These are phyloP conservation scores for Escovopsis sp. DNA, from an alignment of 2,329 filamentous ascomycete genomes.

Conservation along the genomic window DNA sequence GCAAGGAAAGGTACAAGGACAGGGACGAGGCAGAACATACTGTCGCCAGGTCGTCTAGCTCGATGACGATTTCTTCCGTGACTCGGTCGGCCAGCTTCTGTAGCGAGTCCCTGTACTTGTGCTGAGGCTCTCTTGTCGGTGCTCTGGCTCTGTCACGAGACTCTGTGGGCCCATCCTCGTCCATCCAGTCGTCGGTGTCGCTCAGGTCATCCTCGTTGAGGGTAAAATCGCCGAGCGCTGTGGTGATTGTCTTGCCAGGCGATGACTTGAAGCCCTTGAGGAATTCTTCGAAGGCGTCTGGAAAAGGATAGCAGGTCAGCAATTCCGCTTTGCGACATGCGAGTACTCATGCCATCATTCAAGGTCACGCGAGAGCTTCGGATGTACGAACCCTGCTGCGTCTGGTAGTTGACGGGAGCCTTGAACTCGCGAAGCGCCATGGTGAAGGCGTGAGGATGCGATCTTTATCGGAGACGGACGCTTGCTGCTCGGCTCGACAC, in stretches of 20 bases:
- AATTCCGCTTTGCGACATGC: no score
- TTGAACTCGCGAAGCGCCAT: slow-evolving; percentile 81
- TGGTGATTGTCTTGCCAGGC: slow-evolving; percentile 54
- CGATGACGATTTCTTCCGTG: slow-evolving; percentile 63
- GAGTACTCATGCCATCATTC: no score
- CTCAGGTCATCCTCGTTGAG: slow-evolving; percentile 76
- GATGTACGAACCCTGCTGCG: slow-evolving; percentile 57
- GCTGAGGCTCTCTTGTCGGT: slow-evolving; percentile 41
- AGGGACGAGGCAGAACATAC: slow-evolving; percentile 29
- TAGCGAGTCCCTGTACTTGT: slow-evolving; percentile 80
- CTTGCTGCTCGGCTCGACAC: slow-evolving; percentile 4
- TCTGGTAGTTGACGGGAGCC: slow-evolving; percentile 70
- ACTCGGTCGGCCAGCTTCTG: slow-evolving; percentile 76
- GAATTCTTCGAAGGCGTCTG: slow-evolving; percentile 77
- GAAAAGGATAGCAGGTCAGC: slow-evolving; percentile 12
- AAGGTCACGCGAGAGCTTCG: not conserved
- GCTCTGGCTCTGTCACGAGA: slow-evolving; percentile 34
- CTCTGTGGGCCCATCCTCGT: slow-evolving; percentile 53
- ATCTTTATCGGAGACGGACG: slow-evolving; percentile 6
- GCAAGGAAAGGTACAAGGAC: no score
- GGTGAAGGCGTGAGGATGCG: slow-evolving; percentile 13
- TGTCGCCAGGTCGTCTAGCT: slow-evolving; percentile 71
- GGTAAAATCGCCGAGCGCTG: slow-evolving; percentile 70
- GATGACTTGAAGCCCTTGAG: slow-evolving; percentile 74
- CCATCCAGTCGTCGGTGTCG: slow-evolving; percentile 89